Conservation (phyloP, 768 basidiomycete species). For the Leccinum imitatum region DNA sequence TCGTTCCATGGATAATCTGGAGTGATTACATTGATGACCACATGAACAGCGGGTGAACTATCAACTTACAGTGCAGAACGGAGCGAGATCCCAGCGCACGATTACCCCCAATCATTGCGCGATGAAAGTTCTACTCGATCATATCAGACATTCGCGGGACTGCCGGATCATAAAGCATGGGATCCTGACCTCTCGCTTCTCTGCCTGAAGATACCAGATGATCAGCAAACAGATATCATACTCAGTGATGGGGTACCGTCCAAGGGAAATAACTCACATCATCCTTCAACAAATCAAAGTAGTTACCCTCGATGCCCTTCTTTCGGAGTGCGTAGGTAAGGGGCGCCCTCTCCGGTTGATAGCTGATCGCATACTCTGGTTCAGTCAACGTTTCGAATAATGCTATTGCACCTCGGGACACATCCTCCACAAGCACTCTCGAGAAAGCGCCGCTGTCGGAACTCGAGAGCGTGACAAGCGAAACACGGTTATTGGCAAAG, state of each 20-base stretch:
- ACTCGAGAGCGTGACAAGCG: slow-evolving; percentile 24
- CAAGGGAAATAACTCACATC: slow-evolving; percentile 16
- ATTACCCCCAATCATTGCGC: slow-evolving; percentile 22
- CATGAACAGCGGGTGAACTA: too few relatives aligned
- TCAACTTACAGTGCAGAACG: neutral
- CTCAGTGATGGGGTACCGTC: neutral
- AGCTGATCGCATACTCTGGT: slow-evolving; percentile 24
- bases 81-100: slow-evolving; percentile 19
- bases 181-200: slow-evolving; percentile 15
- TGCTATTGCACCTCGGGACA: slow-evolving; percentile 11
- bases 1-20: neutral
- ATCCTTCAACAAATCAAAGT: slow-evolving; percentile 23
- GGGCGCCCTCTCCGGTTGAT: slow-evolving; percentile 21
- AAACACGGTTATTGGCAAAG: slow-evolving; percentile 32
- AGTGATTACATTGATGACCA: neutral
- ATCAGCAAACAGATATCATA: neutral
- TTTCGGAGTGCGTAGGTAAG: slow-evolving; percentile 20
- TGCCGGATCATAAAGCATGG: neutral
- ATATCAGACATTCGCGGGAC: neutral
- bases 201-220: slow-evolving; percentile 7
- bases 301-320: slow-evolving; percentile 13
- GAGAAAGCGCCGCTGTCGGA: slow-evolving; percentile 11
- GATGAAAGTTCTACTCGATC: slow-evolving; percentile 19
- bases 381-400: slow-evolving; percentile 29
- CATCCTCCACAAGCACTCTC: slow-evolving; percentile 10